Conservation (phyloP, 169 alveolate species). For the Cryptosporidium baileyi region DNA sequence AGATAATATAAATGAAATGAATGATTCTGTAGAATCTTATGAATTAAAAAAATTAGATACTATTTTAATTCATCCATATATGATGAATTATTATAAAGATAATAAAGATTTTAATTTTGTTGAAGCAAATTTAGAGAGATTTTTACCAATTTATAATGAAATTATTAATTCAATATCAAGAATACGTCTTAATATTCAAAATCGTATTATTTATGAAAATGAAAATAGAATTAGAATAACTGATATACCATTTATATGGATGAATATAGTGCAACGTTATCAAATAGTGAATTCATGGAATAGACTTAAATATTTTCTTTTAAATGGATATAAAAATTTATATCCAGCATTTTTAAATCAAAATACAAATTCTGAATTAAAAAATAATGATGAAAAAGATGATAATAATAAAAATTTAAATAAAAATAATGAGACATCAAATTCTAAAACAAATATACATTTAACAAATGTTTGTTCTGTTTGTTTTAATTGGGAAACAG, state of each 20-base stretch:
- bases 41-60: conserved; percentile 1
- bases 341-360: conserved; percentile 34
- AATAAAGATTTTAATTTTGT: conserved; percentile 39
- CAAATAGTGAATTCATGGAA: conserved; percentile 57
- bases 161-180: conserved; percentile 40
- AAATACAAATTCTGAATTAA: neutral
- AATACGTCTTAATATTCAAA: conserved; percentile 7
- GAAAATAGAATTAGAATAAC: conserved; percentile 30
- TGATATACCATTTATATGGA: conserved; percentile 55
- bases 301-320: neutral
- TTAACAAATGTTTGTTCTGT: conserved; percentile 31
- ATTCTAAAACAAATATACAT: neutral
- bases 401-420: neutral
- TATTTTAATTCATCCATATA: conserved; percentile 47
- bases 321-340: conserved; percentile 24
- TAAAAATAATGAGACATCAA: conserved; percentile 3
- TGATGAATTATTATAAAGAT: conserved; percentile 29
- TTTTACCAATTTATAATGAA: conserved; percentile 46
- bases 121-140: conserved; percentile 54
- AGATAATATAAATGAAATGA: neutral
- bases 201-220: conserved; percentile 16
- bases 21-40: neutral
- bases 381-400: neutral
- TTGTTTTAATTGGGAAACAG: conserved; percentile 59
- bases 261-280: conserved; percentile 47